Evolutionary conservation across 2,329 filamentous ascomycete species (phyloP).

Genomic region (Sclerotinia trifoliorum): DNA sequence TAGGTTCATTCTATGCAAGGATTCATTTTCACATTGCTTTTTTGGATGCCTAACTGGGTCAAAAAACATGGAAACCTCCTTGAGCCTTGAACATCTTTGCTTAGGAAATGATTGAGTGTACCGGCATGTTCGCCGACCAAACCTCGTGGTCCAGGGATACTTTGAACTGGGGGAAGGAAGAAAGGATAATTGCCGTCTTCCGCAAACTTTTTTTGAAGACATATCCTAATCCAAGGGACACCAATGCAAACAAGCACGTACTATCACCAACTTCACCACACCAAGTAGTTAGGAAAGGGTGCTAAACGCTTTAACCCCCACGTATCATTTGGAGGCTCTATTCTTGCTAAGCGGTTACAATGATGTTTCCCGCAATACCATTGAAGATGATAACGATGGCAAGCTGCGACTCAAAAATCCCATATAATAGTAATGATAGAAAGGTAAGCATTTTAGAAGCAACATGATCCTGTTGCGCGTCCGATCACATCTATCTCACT

Average conservation of each 20-base stretch:
- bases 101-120: not conserved
- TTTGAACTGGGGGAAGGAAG: constrained; percentile 1
- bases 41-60: not conserved
- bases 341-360: not conserved
- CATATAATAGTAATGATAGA: not conserved
- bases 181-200: constrained; percentile 7
- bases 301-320: constrained; percentile 6
- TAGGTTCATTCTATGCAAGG: constrained; percentile 2
- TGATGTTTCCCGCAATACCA: not conserved
- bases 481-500: not conserved
- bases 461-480: not conserved
- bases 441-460: not conserved
- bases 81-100: not conserved
- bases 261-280: not conserved
- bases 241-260: not conserved
- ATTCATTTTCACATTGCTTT: not conserved
- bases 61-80: not conserved
- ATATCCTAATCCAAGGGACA: constrained; percentile 7
- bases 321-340: not conserved
- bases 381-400: not conserved
- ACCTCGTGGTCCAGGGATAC: constrained; percentile 13
- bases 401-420: not conserved
- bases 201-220: constrained; percentile 4
- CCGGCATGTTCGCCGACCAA: constrained; percentile 20
- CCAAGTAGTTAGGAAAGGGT: not conserved